Evolutionary conservation across 2,329 filamentous ascomycete species (phyloP).

Genomic region (Ascochyta pisi): DNA sequence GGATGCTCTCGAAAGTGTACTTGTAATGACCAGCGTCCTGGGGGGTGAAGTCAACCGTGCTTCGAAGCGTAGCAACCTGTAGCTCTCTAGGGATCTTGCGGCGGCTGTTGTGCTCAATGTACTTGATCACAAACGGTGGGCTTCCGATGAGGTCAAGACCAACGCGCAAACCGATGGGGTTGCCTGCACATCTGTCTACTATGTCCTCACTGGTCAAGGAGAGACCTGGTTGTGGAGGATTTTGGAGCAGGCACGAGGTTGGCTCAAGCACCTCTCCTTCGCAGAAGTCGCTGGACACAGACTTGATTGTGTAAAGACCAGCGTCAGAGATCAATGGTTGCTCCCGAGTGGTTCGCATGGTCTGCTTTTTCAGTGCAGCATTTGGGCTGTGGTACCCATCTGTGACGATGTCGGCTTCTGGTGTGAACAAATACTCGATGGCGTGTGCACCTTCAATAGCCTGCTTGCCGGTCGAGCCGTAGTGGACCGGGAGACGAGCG

Average conservation of each 20-base stretch:
- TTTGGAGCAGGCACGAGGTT: slow-evolving; percentile 89
- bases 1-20: slow-evolving; percentile 82
- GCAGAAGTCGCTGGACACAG: slow-evolving; percentile 81
- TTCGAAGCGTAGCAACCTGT: slow-evolving; percentile 70
- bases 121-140: slow-evolving; percentile 85
- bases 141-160: slow-evolving; percentile 90
- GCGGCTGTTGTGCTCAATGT: slow-evolving; percentile 70
- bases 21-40: slow-evolving; percentile 81
- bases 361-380: slow-evolving; percentile 64
- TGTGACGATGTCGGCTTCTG: slow-evolving; percentile 71
- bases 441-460: slow-evolving; percentile 71
- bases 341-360: slow-evolving; percentile 67
- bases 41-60: slow-evolving; percentile 85
- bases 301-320: slow-evolving; percentile 85
- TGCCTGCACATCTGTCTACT: slow-evolving; percentile 93
- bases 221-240: slow-evolving; percentile 85
- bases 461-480: slow-evolving; percentile 66
- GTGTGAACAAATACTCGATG: slow-evolving; percentile 82
- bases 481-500: slow-evolving; percentile 73
- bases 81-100: slow-evolving; percentile 62
- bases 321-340: slow-evolving; percentile 74
- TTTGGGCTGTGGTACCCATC: slow-evolving; percentile 70
- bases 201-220: slow-evolving; percentile 79
- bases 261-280: slow-evolving; percentile 90
- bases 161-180: slow-evolving; percentile 87